These are phyloP conservation scores for Trypanosoma caninum DNA, from an alignment of 208 protist genomes.

Conservation along the genomic window DNA sequence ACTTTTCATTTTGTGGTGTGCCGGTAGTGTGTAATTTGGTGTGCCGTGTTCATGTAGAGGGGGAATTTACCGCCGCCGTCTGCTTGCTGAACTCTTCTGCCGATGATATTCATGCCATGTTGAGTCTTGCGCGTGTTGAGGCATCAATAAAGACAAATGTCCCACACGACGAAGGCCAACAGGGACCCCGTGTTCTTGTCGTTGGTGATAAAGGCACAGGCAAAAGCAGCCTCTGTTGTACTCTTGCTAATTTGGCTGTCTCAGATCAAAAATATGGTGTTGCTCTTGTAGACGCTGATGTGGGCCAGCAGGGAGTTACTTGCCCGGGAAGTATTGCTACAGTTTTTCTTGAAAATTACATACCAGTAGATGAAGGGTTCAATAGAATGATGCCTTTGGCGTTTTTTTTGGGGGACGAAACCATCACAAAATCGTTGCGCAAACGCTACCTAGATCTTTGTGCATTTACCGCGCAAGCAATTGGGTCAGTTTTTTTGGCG, in stretches of 20 bases:
- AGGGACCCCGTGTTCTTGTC: constrained; percentile 67
- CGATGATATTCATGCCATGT: constrained; percentile 50
- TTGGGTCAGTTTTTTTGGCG: constrained; percentile 39
- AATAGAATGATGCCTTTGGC: constrained; percentile 65
- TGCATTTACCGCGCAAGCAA: constrained; percentile 42
- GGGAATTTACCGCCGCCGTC: constrained; percentile 23
- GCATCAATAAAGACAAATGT: constrained; percentile 13
- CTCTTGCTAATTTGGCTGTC: constrained; percentile 68
- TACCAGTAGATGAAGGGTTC: constrained; percentile 69
- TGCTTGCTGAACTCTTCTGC: constrained; percentile 23
- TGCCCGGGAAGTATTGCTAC: constrained; percentile 71
- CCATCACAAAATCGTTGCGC: constrained; percentile 39
- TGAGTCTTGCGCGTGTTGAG: constrained; percentile 50
- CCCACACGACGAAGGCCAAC: constrained; percentile 5
- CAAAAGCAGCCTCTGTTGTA: constrained; percentile 49
- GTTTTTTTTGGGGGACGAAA: constrained; percentile 74
- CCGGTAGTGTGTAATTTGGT: constrained; percentile 31
- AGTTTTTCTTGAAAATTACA: constrained; percentile 53
- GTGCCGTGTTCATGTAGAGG: constrained; percentile 50
- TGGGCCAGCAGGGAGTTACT: constrained; percentile 64
- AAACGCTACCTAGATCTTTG: constrained; percentile 85
- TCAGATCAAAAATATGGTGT: constrained; percentile 33
- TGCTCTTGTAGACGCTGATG: constrained; percentile 70
- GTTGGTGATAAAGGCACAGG: constrained; percentile 71
- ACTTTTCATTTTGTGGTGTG: constrained; percentile 39